Evolutionary conservation across 805 yeast genomes (phyloP).

Genomic region (Metschnikowia gelsemii): DNA sequence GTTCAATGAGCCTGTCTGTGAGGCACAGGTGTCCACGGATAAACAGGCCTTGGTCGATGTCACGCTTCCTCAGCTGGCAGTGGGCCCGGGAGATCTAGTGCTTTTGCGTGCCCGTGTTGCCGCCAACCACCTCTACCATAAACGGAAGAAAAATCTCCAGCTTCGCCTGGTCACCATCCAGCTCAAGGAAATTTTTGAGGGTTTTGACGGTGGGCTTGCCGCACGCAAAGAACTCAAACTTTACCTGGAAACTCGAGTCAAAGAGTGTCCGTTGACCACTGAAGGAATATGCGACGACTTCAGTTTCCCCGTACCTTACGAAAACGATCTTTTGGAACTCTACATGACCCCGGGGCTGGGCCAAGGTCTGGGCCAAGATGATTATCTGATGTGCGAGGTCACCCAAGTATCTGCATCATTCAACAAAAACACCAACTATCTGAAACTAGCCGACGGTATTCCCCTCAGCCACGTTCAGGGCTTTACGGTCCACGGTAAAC

Average conservation of each 20-base stretch:
- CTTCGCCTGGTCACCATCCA: slow-evolving; percentile 49
- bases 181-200: slow-evolving; percentile 53
- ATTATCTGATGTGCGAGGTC: slow-evolving; percentile 9
- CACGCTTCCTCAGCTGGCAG: slow-evolving; percentile 49
- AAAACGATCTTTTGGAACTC: slow-evolving; percentile 35
- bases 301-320: slow-evolving; percentile 31
- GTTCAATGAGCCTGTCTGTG: slow-evolving; percentile 52
- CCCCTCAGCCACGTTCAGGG: slow-evolving; percentile 48
- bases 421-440: slow-evolving; percentile 22
- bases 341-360: no score
- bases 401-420: slow-evolving; percentile 20
- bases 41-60: slow-evolving; percentile 47
- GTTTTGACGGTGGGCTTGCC: slow-evolving; percentile 51
- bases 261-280: slow-evolving; percentile 24
- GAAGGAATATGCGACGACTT: slow-evolving; percentile 29
- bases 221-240: slow-evolving; percentile 47
- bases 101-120: slow-evolving; percentile 38
- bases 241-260: slow-evolving; percentile 32
- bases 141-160: slow-evolving; percentile 32
- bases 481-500: slow-evolving; percentile 50
- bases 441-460: slow-evolving; percentile 38
- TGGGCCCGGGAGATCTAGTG: slow-evolving; percentile 58
- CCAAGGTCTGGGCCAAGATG: no score
- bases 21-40: slow-evolving; percentile 47
- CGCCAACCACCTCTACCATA: slow-evolving; percentile 38